Conservation (phyloP, 1,284 basidiomycete species). For the Somion occarium region DNA sequence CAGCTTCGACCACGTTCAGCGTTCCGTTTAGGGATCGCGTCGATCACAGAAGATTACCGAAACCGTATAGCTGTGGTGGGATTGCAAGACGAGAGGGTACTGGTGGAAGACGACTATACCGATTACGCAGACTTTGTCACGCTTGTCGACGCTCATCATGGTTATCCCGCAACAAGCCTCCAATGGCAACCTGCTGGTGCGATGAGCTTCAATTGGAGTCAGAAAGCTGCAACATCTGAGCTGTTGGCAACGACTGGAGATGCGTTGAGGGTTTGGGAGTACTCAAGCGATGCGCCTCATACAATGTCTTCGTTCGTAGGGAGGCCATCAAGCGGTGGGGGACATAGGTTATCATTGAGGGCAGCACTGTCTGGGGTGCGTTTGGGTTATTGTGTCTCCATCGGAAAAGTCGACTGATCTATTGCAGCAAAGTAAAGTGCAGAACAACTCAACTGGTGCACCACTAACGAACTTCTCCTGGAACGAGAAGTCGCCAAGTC, state of each 20-base stretch:
- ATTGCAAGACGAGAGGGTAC: constrained; percentile 75
- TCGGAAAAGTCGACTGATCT: constrained; percentile 3
- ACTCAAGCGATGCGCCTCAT: constrained; percentile 54
- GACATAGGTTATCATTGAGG: constrained; percentile 61
- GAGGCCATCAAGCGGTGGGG: constrained; percentile 47
- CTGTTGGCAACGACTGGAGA: constrained; percentile 89
- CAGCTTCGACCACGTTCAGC: constrained; percentile 69
- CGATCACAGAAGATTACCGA: constrained; percentile 74
- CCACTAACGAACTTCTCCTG: constrained; percentile 95
- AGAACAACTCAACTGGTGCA: constrained; percentile 76
- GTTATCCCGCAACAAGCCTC: constrained; percentile 79
- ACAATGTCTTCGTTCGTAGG: constrained; percentile 69
- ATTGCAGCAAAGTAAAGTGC: constrained; percentile 79
- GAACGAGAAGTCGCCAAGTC: constrained; percentile 85
- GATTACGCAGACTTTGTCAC: constrained; percentile 80
- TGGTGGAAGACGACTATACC: constrained; percentile 77
- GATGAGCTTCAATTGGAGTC: constrained; percentile 55
- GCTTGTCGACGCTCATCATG: constrained; percentile 74
- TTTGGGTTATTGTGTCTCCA: constrained; percentile 16
- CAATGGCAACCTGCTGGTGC: constrained; percentile 80
- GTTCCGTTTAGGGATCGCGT: constrained; percentile 76
- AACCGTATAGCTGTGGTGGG: constrained; percentile 83
- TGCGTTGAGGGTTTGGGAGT: constrained; percentile 87
- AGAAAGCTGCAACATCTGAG: constrained; percentile 61
- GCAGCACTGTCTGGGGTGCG: constrained; percentile 81